Evolutionary conservation across 1,284 basidiomycete species (phyloP), one percentile per base, ranked within the genome.

Genomic region (Spongispora temasekensis): DNA sequence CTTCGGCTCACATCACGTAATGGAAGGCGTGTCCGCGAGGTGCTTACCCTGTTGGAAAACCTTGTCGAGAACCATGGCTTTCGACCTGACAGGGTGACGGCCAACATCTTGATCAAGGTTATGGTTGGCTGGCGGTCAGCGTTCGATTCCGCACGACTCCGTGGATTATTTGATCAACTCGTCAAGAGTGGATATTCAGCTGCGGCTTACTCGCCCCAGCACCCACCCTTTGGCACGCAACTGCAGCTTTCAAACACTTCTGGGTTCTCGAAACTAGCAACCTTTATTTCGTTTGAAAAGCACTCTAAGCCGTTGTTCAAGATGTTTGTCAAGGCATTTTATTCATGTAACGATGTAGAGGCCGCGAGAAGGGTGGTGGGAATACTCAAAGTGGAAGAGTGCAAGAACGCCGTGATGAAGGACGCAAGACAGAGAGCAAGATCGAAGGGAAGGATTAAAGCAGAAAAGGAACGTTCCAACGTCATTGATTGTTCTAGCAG

Each of bases 321-420:
- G 75, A 85, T 86, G 84, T 88, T 91, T 70, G 80, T 88, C 68
- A 86, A 82, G 69, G 85, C 83, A 34, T 81, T 91, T 59, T 81
- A 83, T 73, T 56, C 76, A 54, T 75, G 84, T 57, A 78, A 79
- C 28, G 89, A 91, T 68, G 65, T 70, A 15, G 70, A 70, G 7
- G 84, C 81, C 35, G 88, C 85, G 44, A 77, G 78, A 68, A 78
- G 64, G 57, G 78, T 91, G 9, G 68, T 87, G 52, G 81, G 79
- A 35, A 83, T 89, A 60, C 67, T 90, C 65, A 83, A 83, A 66
- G 78, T 75, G 35, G 79, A 82, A 59, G 69, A 76, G 51, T 23
- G 51, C 59, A 61, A 59, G 52, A 54, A 65, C 25, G 54, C 52
- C 7, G 5, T 58, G 46, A 31, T 51, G 19, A 68, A 62, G 56